Conservation (phyloP, 2,329 filamentous ascomycete genomes). For the Coniosporium tulheliwenetii region DNA sequence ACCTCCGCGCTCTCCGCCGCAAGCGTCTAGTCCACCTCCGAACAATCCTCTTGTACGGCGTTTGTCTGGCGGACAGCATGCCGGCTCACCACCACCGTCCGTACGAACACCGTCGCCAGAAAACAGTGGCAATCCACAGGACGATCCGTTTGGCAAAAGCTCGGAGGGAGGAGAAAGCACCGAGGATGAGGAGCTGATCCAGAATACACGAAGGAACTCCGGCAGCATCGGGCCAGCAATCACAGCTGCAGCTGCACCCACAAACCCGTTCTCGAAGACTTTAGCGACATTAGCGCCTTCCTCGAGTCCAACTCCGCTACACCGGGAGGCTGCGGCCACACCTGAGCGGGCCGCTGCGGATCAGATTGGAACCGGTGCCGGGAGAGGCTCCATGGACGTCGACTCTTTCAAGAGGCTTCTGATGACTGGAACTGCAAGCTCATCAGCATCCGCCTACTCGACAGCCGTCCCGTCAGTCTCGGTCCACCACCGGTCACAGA, state of each 20-base stretch:
- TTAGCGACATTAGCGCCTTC: conserved; percentile 12
- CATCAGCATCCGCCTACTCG: conserved; percentile 1
- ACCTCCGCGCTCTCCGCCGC: background rate
- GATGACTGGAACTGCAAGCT: conserved; percentile 47
- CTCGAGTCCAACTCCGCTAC: background rate
- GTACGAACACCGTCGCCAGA: conserved; percentile 4
- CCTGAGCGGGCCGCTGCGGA: conserved; percentile 1
- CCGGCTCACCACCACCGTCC: conserved; percentile 8
- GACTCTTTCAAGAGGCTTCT: conserved; percentile 61
- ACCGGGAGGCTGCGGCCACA: conserved; percentile 2
- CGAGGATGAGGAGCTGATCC: conserved; percentile 5
- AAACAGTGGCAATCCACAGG: background rate
- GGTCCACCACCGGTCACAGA: conserved; percentile 1
- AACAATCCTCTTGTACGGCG: background rate
- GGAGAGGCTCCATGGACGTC: conserved; percentile 44
- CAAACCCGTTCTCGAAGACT: conserved; percentile 18
- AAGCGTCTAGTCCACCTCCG: background rate
- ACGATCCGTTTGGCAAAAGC: background rate
- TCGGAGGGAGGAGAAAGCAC: background rate
- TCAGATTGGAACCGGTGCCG: conserved; percentile 3
- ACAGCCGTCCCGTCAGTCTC: background rate
- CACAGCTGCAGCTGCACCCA: conserved; percentile 9
- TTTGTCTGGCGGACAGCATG: background rate
- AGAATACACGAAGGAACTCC: conserved; percentile 9
- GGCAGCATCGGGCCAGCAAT: conserved; percentile 1